Conservation (phyloP, 768 basidiomycete genomes). For the Boletus sp. region DNA sequence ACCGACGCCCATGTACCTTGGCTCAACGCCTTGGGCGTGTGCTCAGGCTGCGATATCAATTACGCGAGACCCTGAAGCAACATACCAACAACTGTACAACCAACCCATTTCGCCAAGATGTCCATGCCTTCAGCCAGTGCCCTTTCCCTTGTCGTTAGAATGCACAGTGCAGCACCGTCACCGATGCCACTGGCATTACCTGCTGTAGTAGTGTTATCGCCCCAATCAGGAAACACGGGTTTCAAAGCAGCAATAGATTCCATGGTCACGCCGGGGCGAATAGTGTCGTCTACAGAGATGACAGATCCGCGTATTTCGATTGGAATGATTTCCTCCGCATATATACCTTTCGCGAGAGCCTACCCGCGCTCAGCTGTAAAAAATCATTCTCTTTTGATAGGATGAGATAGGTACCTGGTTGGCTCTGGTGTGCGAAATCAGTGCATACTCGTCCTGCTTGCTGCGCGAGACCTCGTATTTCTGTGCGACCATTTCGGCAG, state of each 20-base stretch:
- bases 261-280: conserved; percentile 75
- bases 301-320: conserved; percentile 67
- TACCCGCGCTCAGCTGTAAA: conserved; percentile 22
- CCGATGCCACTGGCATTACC: conserved; percentile 89
- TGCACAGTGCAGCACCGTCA: conserved; percentile 85
- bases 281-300: conserved; percentile 80
- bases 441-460: conserved; percentile 87
- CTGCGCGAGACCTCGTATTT: conserved; percentile 72
- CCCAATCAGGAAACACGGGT: conserved; percentile 85
- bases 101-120: conserved; percentile 81
- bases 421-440: conserved; percentile 83
- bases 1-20: conserved; percentile 73
- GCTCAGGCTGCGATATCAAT: conserved; percentile 4
- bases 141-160: conserved; percentile 75
- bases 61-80: not conserved
- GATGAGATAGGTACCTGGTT: conserved; percentile 42
- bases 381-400: not conserved
- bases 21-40: conserved; percentile 56
- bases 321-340: conserved; percentile 87
- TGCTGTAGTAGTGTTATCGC: conserved; percentile 64
- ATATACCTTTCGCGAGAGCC: conserved; percentile 69
- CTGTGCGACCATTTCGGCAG: conserved; percentile 86
- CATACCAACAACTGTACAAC: conserved; percentile 72
- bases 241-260: conserved; percentile 78
- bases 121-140: conserved; percentile 76